Evolutionary conservation across 2,329 filamentous ascomycete genomes (phyloP), one percentile per base, ranked within the genome.

Genomic region (Chaetomium olivaceum): DNA sequence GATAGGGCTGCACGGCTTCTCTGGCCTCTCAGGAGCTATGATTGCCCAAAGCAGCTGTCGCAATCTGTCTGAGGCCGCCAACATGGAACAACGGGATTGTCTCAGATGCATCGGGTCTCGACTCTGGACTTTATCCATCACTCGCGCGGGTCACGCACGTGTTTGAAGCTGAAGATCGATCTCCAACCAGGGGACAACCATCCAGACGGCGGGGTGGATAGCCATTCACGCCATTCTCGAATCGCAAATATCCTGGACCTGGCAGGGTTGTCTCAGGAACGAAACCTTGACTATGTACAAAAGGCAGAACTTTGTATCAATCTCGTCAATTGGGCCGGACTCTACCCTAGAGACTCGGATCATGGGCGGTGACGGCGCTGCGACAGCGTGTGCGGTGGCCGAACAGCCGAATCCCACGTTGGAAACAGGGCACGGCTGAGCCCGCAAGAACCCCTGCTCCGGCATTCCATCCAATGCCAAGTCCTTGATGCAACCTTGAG

Each of bases 401-500:
- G 56, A 63, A 56, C 43, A 58, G 55, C 62, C 62, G 56, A 64
- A 55, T 39, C 54, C 27, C 23, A 54, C 55, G 21, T 36, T 14
- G 27, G 36, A 65, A 65, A 61, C 63, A 58, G 36, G 55, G 59
- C 63, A 65, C 46, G 29, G 59, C 33, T 25, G 19, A 58, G 58
- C 58, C 48, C 33, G 46, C 27, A 48, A 23, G 36, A 25, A 51
- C 27, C 59, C 54, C 63, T 56, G 55, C 48, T 9, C 16, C 25
- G 25, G 46, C 29, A 27, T 27, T 29, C n/a, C n/a, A n/a, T n/a
- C n/a, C n/a, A n/a, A n/a, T n/a, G 63, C 63, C 63, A 65, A 65
- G 63, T 21, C 63, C n/a, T 33, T 23, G 36, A 14, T 46, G 61
- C 23, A 46, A 61, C 54, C 58, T 52, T 52, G 43, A 23, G 16